Evolutionary conservation across 495 filamentous ascomycete species (phyloP).

Genomic region (Chaetomium cochliodes): DNA sequence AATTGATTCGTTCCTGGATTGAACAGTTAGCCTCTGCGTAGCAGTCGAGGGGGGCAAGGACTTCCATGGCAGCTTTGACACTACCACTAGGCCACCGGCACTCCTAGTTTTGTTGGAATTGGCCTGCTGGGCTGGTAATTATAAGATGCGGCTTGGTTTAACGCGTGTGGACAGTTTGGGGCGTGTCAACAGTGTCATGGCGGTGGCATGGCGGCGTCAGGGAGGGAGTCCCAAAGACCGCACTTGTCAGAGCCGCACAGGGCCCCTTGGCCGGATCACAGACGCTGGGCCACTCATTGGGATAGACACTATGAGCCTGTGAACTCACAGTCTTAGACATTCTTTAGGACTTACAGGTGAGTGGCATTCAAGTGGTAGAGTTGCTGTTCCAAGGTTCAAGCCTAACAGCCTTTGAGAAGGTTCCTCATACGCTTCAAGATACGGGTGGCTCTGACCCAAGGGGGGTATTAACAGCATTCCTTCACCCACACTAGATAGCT

Average conservation of each 20-base stretch:
- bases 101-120: neutral
- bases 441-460: too few relatives aligned
- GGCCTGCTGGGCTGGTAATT: neutral
- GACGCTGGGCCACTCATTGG: neutral
- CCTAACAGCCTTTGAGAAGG: too few relatives aligned
- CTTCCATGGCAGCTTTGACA: neutral
- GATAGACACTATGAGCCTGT: neutral
- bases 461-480: too few relatives aligned
- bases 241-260: neutral
- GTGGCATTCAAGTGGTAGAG: too few relatives aligned
- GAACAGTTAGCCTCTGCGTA: constrained; percentile 1
- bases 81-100: neutral
- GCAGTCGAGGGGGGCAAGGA: neutral
- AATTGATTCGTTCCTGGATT: neutral
- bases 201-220: neutral
- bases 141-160: too few relatives aligned
- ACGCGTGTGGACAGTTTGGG: too few relatives aligned
- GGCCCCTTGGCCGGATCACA: neutral
- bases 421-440: too few relatives aligned
- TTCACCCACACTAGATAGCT: too few relatives aligned
- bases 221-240: neutral
- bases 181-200: too few relatives aligned
- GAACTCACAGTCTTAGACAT: neutral
- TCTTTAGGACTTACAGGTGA: too few relatives aligned
- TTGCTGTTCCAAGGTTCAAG: too few relatives aligned